Percentiles rank a stretch among this genome's conserved stretches.
phyloP scores from a whole-genome alignment of 345 rosid genomes.

The Mercurialis annua region DNA sequence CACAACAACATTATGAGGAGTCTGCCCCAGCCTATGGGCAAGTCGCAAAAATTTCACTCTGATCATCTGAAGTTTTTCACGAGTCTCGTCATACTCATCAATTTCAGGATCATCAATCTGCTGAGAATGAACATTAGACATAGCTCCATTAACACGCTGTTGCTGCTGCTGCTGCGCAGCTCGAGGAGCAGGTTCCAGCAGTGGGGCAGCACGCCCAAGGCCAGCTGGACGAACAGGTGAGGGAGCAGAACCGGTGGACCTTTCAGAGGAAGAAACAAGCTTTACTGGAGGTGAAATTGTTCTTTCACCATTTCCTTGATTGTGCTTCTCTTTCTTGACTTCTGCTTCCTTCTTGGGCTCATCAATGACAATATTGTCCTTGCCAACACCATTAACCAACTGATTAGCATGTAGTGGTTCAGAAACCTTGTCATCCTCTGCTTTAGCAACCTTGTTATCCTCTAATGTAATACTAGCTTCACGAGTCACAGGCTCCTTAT shows the following conservation, averaged over 20 bases:
- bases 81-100: slow-evolving; percentile 90
- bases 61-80: slow-evolving; percentile 95
- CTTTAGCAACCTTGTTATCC: slow-evolving; percentile 19
- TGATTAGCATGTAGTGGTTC: slow-evolving; percentile 25
- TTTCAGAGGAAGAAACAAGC: slow-evolving; percentile 39
- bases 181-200: slow-evolving; percentile 74
- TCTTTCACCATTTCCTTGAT: slow-evolving; percentile 26
- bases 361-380: slow-evolving; percentile 23
- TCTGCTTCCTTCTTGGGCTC: slow-evolving; percentile 11
- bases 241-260: slow-evolving; percentile 36
- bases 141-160: slow-evolving; percentile 70
- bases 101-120: slow-evolving; percentile 79
- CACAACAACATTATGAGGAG: slow-evolving; percentile 98
- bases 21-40: slow-evolving; percentile 95
- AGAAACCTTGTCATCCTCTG: slow-evolving; percentile 24
- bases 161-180: slow-evolving; percentile 57
- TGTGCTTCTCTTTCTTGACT: slow-evolving; percentile 24
- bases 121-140: slow-evolving; percentile 52
- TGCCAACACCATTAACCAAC: slow-evolving; percentile 26
- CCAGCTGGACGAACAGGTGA: slow-evolving; percentile 73
- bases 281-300: slow-evolving; percentile 21
- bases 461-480: slow-evolving; percentile 23
- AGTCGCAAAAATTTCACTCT: slow-evolving; percentile 97
- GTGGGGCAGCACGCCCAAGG: slow-evolving; percentile 83
- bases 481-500: slow-evolving; percentile 24